Base-by-base conservation (phyloP, 176 grass and related monocot genomes). In the Carex pumila region DNA sequence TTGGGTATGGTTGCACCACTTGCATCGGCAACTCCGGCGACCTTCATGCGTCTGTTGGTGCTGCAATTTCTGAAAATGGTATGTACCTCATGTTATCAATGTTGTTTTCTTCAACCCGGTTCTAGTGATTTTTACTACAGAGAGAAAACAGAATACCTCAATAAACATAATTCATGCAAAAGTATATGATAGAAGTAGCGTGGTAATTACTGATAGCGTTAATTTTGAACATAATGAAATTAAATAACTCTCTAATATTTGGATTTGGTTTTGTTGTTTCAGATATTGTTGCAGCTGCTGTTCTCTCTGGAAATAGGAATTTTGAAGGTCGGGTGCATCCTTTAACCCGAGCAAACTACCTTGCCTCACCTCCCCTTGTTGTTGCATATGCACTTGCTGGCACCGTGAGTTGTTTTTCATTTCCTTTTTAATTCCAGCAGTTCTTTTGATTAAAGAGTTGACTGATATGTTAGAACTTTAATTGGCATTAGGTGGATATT, bases 1-100 rank as follows among this genome's bases (percentile, higher is more conserved):
- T 97, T 66, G 94, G 94, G 14, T 97, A 94, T 85, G 94, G 92
- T 34, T 97, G 94, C 84, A 97, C 94, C 65, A 97, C 94, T 81
- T 97, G 94, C 79, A 97, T 97, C 21, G 94, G 94, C 43, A 97
- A 97, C 85, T 97, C 94, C 82, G 94, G 94, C 55, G 94, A 97
- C 18, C 92, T 97, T 79, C 70, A 97, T 54, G 94, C 94, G 61
- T 94, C 94, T 87, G 90, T 97, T 19, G 80, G 90, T 81, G 64
- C 91, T 70, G 92, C 90, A 1, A 94, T 97, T 41, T 7, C 90
- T 59, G 92, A 97, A 84, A 97, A 94, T 94, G 94, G 94, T 94
- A 92, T 37, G 77, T 22, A 65, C 6, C 34, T 45, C 57, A 15
- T 63, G 6, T 49, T 65, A 81, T 47, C 59, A 81, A 39, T 81